phyloP scores from a whole-genome alignment of 2,329 filamentous ascomycete species.

The Trichoderma koningii region DNA sequence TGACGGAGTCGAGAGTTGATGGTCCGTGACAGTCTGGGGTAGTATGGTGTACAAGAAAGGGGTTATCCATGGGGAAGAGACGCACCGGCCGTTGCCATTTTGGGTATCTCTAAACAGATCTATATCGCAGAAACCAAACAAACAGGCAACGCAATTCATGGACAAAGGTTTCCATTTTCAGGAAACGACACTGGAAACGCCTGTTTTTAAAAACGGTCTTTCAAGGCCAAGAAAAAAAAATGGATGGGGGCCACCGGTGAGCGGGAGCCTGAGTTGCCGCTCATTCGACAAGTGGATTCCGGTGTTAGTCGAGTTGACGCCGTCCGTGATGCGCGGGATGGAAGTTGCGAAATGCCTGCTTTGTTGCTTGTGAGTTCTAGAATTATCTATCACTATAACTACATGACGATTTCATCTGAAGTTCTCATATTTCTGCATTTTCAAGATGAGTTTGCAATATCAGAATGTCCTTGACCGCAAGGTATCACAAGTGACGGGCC shows the following conservation, averaged over 20 bases:
- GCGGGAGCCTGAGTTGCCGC: constrained; percentile 8
- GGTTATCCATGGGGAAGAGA: not conserved
- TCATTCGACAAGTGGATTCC: constrained; percentile 12
- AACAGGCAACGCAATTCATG: not conserved
- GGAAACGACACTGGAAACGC: not conserved
- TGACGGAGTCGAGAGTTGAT: not conserved
- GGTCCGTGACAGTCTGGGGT: not conserved
- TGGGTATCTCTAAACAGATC: constrained; percentile 3
- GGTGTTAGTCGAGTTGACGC: constrained; percentile 7
- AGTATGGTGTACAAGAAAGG: not conserved
- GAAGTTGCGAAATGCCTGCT: not conserved
- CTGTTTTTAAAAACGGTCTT: constrained; percentile 1
- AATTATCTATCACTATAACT: too few species aligned
- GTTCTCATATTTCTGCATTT: not conserved
- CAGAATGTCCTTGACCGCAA: too few species aligned
- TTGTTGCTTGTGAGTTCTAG: not conserved
- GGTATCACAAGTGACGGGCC: not conserved
- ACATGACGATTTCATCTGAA: too few species aligned
- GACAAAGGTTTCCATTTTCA: constrained; percentile 13
- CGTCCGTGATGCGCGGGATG: not conserved
- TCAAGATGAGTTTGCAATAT: too few species aligned
- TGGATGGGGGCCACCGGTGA: constrained; percentile 4
- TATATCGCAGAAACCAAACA: not conserved
- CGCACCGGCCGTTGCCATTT: constrained; percentile 13
- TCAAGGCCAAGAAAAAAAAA: not conserved